These are phyloP conservation scores for Kalaharituber pfeilii DNA, from an alignment of 2,329 filamentous ascomycete genomes.

Conservation along the genomic window DNA sequence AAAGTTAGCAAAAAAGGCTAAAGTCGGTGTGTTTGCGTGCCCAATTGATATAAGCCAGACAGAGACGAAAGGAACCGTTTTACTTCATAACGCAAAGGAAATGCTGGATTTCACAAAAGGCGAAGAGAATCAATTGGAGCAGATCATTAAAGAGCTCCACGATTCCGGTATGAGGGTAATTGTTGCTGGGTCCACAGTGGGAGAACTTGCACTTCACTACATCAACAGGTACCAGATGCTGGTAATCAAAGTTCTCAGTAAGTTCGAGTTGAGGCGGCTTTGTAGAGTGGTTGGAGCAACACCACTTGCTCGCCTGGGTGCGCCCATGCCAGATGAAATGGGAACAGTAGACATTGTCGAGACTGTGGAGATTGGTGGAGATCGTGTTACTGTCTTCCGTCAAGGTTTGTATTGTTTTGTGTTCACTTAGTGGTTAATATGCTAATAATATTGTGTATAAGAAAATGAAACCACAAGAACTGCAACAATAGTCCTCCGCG, in stretches of 20 bases:
- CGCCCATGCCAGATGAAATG: conserved; percentile 99
- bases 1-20: conserved; percentile 83
- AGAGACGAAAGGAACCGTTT: conserved; percentile 95
- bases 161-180: conserved; percentile 86
- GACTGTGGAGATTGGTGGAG: conserved; percentile 91
- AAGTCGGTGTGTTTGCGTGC: conserved; percentile 93
- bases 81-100: conserved; percentile 92
- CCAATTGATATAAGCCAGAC: conserved; percentile 91
- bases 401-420: conserved; percentile 34
- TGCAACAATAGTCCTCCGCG: conserved; percentile 81
- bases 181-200: conserved; percentile 80
- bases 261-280: conserved; percentile 87
- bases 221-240: conserved; percentile 94
- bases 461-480: conserved; percentile 85
- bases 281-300: conserved; percentile 95
- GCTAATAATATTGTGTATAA: conserved; percentile 21
- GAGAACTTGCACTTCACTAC: conserved; percentile 92
- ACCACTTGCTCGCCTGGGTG: conserved; percentile 83
- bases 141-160: conserved; percentile 82
- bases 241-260: conserved; percentile 90
- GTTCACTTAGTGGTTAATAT: neutral
- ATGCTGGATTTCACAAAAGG: conserved; percentile 98
- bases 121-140: conserved; percentile 82
- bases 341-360: conserved; percentile 86
- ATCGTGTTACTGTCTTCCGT: conserved; percentile 94